Evolutionary conservation across 306 rosid species (phyloP).

Genomic region (Cyclanthera cordifolia): DNA sequence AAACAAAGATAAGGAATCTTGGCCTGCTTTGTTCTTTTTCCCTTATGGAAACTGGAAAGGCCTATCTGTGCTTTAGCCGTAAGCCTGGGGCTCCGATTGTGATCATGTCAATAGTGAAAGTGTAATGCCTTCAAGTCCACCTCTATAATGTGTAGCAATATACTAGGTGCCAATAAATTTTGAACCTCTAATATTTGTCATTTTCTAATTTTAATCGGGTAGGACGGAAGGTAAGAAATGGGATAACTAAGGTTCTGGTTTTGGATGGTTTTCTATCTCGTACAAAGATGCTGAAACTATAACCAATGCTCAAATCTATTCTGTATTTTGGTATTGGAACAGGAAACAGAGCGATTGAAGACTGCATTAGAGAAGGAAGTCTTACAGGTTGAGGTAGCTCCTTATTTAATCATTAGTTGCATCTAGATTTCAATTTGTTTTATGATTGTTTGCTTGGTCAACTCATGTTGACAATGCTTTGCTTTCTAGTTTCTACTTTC

Average conservation of each 20-base stretch:
- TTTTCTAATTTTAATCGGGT: background rate
- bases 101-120: background rate
- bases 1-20: background rate
- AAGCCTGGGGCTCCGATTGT: background rate
- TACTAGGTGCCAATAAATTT: background rate
- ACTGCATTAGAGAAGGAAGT: constrained; percentile 54
- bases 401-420: constrained; percentile 5
- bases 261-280: background rate
- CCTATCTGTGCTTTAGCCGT: background rate
- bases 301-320: background rate
- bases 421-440: background rate
- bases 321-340: constrained; percentile 28
- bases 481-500: background rate
- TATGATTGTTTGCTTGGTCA: background rate
- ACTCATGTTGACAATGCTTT: constrained; percentile 7
- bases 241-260: background rate
- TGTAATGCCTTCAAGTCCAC: background rate
- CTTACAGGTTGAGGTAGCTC: constrained; percentile 58
- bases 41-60: background rate
- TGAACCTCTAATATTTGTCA: background rate
- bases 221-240: too few relatives aligned
- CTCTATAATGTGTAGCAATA: background rate
- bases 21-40: background rate
- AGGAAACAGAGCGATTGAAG: constrained; percentile 76
- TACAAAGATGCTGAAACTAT: background rate